Evolutionary conservation across 1,139 yeast species (phyloP).

Genomic region (Pneumocystis murina): DNA sequence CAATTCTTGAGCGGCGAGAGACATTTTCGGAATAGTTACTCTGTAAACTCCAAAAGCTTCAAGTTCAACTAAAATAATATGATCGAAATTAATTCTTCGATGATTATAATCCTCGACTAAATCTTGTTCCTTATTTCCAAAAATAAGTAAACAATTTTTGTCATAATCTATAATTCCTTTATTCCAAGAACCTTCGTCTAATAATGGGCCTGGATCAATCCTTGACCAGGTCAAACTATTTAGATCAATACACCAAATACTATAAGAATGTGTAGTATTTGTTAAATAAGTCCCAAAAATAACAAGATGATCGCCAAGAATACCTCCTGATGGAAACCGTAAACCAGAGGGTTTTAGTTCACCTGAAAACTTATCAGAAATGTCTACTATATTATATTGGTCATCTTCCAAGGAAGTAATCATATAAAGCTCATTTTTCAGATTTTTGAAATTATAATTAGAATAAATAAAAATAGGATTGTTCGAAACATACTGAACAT

Average conservation of each 20-base stretch:
- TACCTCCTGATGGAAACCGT: conserved; percentile 16
- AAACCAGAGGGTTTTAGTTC: conserved; percentile 15
- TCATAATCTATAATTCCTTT: conserved; percentile 6
- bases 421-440: conserved; percentile 5
- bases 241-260: conserved; percentile 9
- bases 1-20: conserved; percentile 5
- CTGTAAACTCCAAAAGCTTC: conserved; percentile 9
- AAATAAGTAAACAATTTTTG: conserved; percentile 4
- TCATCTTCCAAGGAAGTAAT: not conserved
- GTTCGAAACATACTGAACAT: not conserved
- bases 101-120: conserved; percentile 12
- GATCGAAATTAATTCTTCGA: conserved; percentile 12
- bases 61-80: conserved; percentile 9
- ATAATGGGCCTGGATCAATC: conserved; percentile 2
- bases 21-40: not conserved
- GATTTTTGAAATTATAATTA: conserved; percentile 12
- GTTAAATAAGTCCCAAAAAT: conserved; percentile 14
- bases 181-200: conserved; percentile 11
- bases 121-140: conserved; percentile 10
- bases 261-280: conserved; percentile 7
- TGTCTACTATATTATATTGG: not conserved
- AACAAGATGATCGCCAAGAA: conserved; percentile 13
- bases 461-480: conserved; percentile 13
- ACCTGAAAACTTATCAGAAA: conserved; percentile 3
- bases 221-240: conserved; percentile 5